Evolutionary conservation across 1,284 basidiomycete species (phyloP), one percentile per base, ranked within the genome.

Genomic region (Ustilago hordei): DNA sequence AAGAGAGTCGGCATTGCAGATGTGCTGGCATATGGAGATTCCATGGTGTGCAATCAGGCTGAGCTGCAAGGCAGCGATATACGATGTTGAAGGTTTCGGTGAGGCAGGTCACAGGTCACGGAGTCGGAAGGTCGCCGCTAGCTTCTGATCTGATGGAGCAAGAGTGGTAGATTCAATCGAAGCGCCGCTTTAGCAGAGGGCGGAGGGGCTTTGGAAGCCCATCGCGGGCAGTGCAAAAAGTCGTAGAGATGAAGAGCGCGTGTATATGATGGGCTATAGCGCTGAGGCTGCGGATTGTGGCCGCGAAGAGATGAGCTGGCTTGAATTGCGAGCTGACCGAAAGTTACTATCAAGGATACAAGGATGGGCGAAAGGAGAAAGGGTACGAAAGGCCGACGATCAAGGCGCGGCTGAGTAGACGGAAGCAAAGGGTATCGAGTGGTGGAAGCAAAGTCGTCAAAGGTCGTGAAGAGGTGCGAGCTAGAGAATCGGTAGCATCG

Each of bases 371-470:
- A 41, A 17, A 19, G n/a, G 15, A 45, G 32, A 54, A 15, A 32
- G 32, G 45, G 35, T 28, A 50, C 2, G 32, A 35, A 31, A 32
- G 8, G 45, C 39, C 50, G 35, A 28, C 43, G 28, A 43, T 32
- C 23, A n/a, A 45, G 19, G 19, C 7, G 23, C 23, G 35, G 61
- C 32, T 38, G 9, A 19, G 19, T n/a, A 59, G 54, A 60, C 54
- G 11, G 15, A 43, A 55, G 52, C 38, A 43, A 23, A 36, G 57
- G 55, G 56, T 68, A 62, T 62, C 59, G 36, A 48, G 34, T 28
- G 34, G 9, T 50, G 12, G 41, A 50, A 32, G 28, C 17, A 35
- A 48, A 32, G 54, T 69, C 67, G 67, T 69, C 41, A 69, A 60
- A 56, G 56, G 60, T 69, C 67, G 67, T 69, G 34, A 62, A 23